Conservation (phyloP, 129 eudicot species). For the Daucus carota region DH1_v3.0 NC_030384.2:40982501-40983000, state of each 20-base stretch:
- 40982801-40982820: neutral
- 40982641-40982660: neutral
- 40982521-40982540: neutral
- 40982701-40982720: neutral
- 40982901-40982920: neutral
- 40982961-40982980: neutral
- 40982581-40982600: neutral
- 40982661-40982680: neutral
- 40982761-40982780: neutral
- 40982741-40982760: neutral
- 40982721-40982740: neutral
- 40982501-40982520: neutral
- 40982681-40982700: neutral
- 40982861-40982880: neutral
- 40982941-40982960: neutral
- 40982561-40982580: neutral
- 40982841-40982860: neutral
- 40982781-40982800: conserved; percentile 1
- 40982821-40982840: neutral
- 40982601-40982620: too few relatives aligned
- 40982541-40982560: neutral
- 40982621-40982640: neutral
- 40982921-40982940: neutral
- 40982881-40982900: neutral
- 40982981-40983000: neutral